These are phyloP conservation scores for Ophiocordyceps robertsii DNA, from an alignment of 2,329 filamentous ascomycete genomes.

Conservation along the genomic window DNA sequence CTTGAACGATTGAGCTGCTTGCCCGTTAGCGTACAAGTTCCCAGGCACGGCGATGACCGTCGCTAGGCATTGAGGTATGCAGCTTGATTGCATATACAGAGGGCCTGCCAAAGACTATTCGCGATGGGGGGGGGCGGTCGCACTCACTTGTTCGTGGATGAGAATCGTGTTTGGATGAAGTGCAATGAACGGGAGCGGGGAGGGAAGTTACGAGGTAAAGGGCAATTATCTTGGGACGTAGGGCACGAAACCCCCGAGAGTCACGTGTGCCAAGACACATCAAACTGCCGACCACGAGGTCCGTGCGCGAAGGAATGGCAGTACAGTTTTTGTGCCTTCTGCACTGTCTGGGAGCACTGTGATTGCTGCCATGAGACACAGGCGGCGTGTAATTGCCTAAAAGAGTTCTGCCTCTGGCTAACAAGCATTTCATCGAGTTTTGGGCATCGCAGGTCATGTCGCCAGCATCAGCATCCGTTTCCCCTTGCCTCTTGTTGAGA, in stretches of 20 bases:
- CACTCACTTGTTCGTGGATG: slow-evolving; percentile 29
- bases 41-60: background rate
- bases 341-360: background rate
- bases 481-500: no score
- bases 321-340: background rate
- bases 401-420: background rate
- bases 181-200: slow-evolving; percentile 18
- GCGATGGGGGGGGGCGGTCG: background rate
- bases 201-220: slow-evolving; percentile 14
- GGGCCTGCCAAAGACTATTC: background rate
- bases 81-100: background rate
- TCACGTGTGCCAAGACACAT: slow-evolving; percentile 16
- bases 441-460: background rate
- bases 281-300: background rate
- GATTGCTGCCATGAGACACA: background rate
- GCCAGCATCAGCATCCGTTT: background rate
- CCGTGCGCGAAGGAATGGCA: background rate
- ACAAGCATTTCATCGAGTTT: no score
- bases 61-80: background rate
- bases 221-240: slow-evolving; percentile 13
- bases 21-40: slow-evolving; percentile 4
- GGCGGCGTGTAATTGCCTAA: background rate
- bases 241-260: slow-evolving; percentile 21
- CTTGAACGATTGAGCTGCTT: slow-evolving; percentile 29
- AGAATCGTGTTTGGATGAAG: slow-evolving; percentile 31